Percentiles rank a stretch among this genome's conserved stretches.
These are phyloP conservation scores for Talaromyces marneffei DNA, from an alignment of 2,329 filamentous ascomycete genomes.

Conservation along the genomic window DNA sequence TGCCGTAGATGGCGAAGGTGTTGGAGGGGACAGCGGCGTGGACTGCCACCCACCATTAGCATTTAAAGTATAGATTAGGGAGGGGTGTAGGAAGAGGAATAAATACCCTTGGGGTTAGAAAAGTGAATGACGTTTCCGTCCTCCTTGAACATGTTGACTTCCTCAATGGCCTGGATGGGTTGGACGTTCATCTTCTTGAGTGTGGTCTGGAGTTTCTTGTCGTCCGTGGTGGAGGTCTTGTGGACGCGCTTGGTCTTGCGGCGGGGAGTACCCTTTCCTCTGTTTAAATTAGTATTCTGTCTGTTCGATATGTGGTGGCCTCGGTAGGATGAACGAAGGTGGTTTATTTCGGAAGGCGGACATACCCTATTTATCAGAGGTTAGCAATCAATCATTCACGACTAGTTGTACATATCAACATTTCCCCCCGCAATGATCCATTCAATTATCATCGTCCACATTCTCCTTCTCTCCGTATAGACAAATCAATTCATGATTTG, in stretches of 20 bases:
- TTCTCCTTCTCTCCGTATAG: too few species aligned
- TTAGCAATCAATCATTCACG: constrained; percentile 7
- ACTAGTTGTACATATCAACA: background rate
- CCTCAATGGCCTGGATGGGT: constrained; percentile 98
- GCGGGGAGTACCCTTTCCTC: constrained; percentile 97
- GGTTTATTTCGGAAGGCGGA: background rate
- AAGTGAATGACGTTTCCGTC: constrained; percentile 99
- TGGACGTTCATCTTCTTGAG: constrained; percentile 99
- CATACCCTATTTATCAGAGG: background rate
- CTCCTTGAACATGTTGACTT: constrained; percentile 99
- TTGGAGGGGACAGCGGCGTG: constrained; percentile 96
- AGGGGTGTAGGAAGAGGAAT: background rate
- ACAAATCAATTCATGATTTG: background rate
- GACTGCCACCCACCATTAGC: constrained; percentile 50
- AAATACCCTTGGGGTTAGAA: constrained; percentile 89
- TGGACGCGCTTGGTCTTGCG: constrained; percentile 98
- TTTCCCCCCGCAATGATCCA: background rate
- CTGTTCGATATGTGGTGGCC: background rate
- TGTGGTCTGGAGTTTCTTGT: constrained; percentile 97
- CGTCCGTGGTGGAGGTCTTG: constrained; percentile 85
- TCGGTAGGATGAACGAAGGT: background rate
- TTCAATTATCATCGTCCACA: background rate
- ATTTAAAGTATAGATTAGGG: background rate
- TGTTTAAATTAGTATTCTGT: constrained; percentile 28
- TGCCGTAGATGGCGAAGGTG: constrained; percentile 99